Evolutionary conservation across 305 asterid genomes (phyloP), one percentile per base, ranked within the genome.

Genomic region (Fraxinus angustifolia): DNA sequence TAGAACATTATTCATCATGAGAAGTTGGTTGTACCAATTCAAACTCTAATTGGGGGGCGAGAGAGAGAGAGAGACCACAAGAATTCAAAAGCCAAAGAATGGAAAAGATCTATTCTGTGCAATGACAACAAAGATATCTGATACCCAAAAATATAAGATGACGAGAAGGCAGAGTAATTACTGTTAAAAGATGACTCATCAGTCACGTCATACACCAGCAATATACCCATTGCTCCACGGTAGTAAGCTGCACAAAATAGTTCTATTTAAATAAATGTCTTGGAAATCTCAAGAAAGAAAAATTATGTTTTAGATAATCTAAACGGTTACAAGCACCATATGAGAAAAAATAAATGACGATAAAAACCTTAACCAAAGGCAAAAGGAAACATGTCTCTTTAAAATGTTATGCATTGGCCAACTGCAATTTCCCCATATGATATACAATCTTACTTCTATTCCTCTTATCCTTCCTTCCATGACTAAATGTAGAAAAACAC

Each of bases 191-290:
- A 93, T 81, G 97, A 91, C 85, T 92, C 98, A 53, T 93, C 98
- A 2, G 98, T 93, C 80, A 93, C 98, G 78, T 93, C 98, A 71
- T 93, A 93, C 79, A 93, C 98, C 88, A 93, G 87, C 89, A 93
- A 86, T 82, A 93, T 93, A 67, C 98, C 98, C 98, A 93, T 93
- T 68, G 98, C 98, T 82, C 98, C 98, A 83, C 98, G 98, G 73
- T 94, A 92, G 88, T 94, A 94, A 85, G 97, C 97, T 92, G 95
- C 88, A 84, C 48, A 50, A 75, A 77, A 76, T 62, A 48, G 42
- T 38, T 75, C 12, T 80, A 62, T 56, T 80, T 58, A 75, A 84
- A 38, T 35, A 75, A 82, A 38, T 50, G 67, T 68, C 75, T 28
- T 45, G 14, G 76, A 78, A 17, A 34, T 6, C 28, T 35, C 79